Conservation (phyloP, 169 alveolate genomes). For the Plasmodium fragile region DNA sequence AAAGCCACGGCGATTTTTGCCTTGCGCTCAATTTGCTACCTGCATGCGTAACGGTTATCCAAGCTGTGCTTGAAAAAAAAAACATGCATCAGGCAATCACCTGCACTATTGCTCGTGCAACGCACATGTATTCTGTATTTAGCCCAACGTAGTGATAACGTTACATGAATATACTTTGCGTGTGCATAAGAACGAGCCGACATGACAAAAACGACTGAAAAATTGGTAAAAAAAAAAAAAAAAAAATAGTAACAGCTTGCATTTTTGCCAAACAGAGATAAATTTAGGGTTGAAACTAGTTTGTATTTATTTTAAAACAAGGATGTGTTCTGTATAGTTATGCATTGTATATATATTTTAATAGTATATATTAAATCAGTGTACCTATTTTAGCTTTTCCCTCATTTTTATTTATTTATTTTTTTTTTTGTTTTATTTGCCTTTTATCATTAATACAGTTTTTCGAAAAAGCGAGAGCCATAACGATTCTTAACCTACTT, state of each 20-base stretch:
- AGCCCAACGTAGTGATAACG: neutral
- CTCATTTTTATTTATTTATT: neutral
- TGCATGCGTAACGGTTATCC: neutral
- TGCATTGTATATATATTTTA: neutral
- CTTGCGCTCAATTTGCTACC: neutral
- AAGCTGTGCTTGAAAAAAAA: neutral
- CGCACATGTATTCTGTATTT: neutral
- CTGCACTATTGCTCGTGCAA: neutral
- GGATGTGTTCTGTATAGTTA: neutral
- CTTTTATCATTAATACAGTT: neutral
- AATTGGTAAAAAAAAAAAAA: neutral
- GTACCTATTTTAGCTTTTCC: neutral
- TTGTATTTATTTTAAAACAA: neutral
- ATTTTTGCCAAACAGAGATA: neutral
- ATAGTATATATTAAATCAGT: neutral
- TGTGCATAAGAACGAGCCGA: neutral
- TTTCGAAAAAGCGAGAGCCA: neutral
- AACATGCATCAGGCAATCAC: neutral
- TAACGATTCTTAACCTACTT: neutral
- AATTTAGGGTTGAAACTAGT: neutral
- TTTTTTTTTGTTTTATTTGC: conserved; percentile 4
- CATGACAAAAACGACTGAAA: neutral
- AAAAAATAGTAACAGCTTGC: neutral
- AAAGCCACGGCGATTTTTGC: neutral
- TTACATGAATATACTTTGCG: neutral